Evolutionary conservation across 2,329 filamentous ascomycete genomes (phyloP), one percentile per base, ranked within the genome.

Genomic region (Colletotrichum incanum): DNA sequence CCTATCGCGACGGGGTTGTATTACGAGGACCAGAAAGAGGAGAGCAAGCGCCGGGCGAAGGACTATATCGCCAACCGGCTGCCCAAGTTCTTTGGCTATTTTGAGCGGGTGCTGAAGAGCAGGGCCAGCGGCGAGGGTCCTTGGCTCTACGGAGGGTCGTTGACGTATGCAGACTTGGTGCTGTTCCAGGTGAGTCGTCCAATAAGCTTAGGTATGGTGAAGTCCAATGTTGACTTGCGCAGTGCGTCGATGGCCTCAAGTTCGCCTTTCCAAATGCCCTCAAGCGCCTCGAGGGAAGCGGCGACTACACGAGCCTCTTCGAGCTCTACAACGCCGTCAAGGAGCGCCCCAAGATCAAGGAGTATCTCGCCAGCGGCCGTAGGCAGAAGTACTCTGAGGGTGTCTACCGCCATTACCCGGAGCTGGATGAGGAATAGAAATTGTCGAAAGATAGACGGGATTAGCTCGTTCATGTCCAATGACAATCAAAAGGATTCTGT

Each of bases 11-110:
- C 83, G 0, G 78, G 80, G 1, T 78, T 88, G 5, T 93, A 91
- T 79, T 96, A 95, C 76, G 92, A 94, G 77, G 92, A 95, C 34
- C 93, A 96, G 81, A 94, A 92, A 79, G 83, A 86, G 0, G 93
- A 94, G 79, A 86, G 90, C 20, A 82, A 90, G 77, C 85, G 84
- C 71, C 88, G 86, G 73, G 86, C 89, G 11, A 83, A 83, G 52
- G 86, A 91, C 67, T 94, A 91, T 70, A 83, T 91, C 11, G 82
- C 86, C 65, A 86, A 84, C 54, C 85, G 93, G 1, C 84, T 95
- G 41, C 93, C 93, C 23, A 95, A 94, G 82, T 94, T 91, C 78
- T 81, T 95, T 28, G 86, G 82, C 2, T 94, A 93, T 80, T 93
- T 94, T 75, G 89, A 94, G 83, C 84, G 91, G 1, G 87, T 92